Evolutionary conservation across 805 yeast genomes (phyloP).

Genomic region (Pichia eremophila): DNA sequence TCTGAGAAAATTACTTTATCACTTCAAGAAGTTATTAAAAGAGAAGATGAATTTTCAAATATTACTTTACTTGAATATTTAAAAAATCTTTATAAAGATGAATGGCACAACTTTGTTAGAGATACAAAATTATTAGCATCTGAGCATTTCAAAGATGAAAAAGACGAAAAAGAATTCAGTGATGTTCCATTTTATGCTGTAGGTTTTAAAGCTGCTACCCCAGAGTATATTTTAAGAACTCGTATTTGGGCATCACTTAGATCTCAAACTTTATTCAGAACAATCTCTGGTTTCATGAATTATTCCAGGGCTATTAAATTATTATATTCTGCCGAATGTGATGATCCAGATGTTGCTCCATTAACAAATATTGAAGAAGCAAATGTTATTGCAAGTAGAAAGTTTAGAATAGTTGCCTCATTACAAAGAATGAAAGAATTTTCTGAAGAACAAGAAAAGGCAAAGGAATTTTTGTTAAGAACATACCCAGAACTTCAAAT

Average conservation of each 20-base stretch:
- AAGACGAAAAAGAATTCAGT: constrained; percentile 18
- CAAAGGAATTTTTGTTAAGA: constrained; percentile 48
- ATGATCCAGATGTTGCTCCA: constrained; percentile 27
- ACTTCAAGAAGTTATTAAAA: constrained; percentile 69
- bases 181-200: constrained; percentile 61
- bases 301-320: constrained; percentile 64
- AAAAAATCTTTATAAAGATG: constrained; percentile 46
- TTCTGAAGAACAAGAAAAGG: constrained; percentile 46
- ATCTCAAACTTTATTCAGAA: constrained; percentile 72
- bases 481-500: constrained; percentile 63
- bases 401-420: constrained; percentile 55
- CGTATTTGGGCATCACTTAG: constrained; percentile 82
- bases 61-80: constrained; percentile 47
- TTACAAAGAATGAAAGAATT: constrained; percentile 53
- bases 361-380: constrained; percentile 32
- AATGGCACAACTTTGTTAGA: constrained; percentile 49
- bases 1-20: constrained; percentile 72
- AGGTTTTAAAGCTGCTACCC: constrained; percentile 60
- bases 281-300: constrained; percentile 76
- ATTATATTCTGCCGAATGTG: constrained; percentile 46
- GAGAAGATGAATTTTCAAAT: constrained; percentile 53
- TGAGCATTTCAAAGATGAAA: constrained; percentile 22
- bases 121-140: constrained; percentile 47
- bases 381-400: constrained; percentile 48
- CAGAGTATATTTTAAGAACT: constrained; percentile 58